Conservation (phyloP, 305 asterid genomes). For the Fraxinus greggii region DNA sequence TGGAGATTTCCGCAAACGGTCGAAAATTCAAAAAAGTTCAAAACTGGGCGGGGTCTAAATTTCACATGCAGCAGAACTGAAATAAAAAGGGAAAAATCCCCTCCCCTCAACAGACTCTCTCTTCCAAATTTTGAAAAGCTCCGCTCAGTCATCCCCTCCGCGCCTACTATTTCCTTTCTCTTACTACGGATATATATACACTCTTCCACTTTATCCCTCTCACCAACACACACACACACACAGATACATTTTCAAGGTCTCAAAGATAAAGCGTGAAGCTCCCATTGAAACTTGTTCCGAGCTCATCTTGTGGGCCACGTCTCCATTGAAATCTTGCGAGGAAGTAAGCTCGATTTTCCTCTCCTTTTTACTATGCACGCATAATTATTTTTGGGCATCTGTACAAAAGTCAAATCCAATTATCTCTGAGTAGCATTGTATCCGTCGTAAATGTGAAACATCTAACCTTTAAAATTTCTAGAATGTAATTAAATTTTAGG, state of each 20-base stretch:
- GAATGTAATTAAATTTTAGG: not conserved
- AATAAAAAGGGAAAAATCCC: conserved; percentile 6
- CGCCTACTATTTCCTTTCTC: conserved; percentile 22
- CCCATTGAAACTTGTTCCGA: conserved; percentile 16
- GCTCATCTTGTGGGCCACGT: conserved; percentile 2
- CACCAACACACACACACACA: not conserved
- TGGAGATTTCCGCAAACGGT: conserved; percentile 42
- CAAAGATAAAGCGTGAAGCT: not conserved
- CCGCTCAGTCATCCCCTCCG: conserved; percentile 21
- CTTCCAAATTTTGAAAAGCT: conserved; percentile 43
- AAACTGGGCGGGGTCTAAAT: conserved; percentile 41
- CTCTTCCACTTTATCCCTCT: conserved; percentile 15
- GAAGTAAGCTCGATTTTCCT: conserved; percentile 28
- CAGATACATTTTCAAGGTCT: not conserved
- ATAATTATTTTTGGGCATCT: not conserved
- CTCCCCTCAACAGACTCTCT: not conserved
- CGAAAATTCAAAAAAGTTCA: conserved; percentile 35
- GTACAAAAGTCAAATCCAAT: not conserved
- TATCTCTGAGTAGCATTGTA: conserved; percentile 9
- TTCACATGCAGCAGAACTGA: conserved; percentile 22
- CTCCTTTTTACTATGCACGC: not conserved
- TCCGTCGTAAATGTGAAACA: not conserved
- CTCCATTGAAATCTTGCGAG: conserved; percentile 5
- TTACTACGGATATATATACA: conserved; percentile 1
- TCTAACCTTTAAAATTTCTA: not conserved